Conservation (phyloP, 768 basidiomycete genomes). For the Termitomyces sp. region DNA sequence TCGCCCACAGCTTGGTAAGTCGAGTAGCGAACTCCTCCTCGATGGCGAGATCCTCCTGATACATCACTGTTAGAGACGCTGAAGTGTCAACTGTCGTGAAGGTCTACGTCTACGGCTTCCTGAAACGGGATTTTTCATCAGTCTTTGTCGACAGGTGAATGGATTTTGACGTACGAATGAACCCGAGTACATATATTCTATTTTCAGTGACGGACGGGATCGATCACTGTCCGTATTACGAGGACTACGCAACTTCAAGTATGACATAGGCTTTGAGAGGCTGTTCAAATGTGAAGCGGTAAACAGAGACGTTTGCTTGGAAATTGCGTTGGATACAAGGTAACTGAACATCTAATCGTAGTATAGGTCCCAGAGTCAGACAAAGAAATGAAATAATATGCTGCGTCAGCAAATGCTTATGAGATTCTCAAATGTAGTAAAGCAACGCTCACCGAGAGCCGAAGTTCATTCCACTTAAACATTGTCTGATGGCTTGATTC, state of each 20-base stretch:
- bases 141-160: not conserved
- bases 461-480: not conserved
- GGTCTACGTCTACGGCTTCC: not conserved
- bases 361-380: not conserved
- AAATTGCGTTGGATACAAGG: not conserved
- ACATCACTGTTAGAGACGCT: not conserved
- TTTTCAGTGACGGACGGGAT: not conserved
- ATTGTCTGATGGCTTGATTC: not conserved
- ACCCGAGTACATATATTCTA: constrained; percentile 1
- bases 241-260: not conserved
- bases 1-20: constrained; percentile 2
- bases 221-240: not conserved
- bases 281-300: not conserved
- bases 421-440: not conserved
- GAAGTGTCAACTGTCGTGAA: not conserved
- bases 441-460: not conserved
- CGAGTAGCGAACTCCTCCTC: not conserved
- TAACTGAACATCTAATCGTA: not conserved
- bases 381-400: not conserved
- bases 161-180: not conserved
- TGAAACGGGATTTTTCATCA: not conserved
- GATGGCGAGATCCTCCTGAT: not conserved
- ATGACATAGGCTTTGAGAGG: not conserved
- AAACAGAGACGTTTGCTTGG: not conserved
- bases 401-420: not conserved